Evolutionary conservation across 2,329 filamentous ascomycete genomes (phyloP), one percentile per base, ranked within the genome.

Genomic region (Exophiala sp.): DNA sequence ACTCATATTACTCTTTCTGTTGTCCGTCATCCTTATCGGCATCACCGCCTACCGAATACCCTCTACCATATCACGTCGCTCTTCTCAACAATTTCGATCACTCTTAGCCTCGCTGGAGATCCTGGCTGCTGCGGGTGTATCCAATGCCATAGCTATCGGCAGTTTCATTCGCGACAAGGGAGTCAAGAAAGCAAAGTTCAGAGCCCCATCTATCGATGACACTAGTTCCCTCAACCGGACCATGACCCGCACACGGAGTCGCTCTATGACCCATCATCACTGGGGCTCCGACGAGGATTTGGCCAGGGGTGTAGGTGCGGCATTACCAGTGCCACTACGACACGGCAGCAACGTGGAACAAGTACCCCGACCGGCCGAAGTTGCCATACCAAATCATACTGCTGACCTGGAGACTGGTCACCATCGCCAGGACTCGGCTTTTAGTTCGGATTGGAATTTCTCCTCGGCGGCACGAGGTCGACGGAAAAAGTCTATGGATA

Each of bases 231-330:
- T 68, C 2, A 68, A 72, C 38, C 56, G 62, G 12, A 49, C 47
- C 14, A 36, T 41, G 14, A 62, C 60, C 9, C 62, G 62, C 45
- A 63, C 57, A 12, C 78, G 12, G 83, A 85, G 1, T 73, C 78
- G 10, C 73, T 91, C 88, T 1, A 73, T 87, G 36, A 85, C 86
- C 41, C 73, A 85, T 55, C 81, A 82, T 46, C 83, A 88, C 52
- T 92, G 88, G 85, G 91, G 89, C 40, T 96, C 90, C 63, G 92
- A 97, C 64, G 91, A 95, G 66, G 90, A 97, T 67, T 80, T 97
- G 1, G 90, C 95, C 3, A 79, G 87, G 47, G 88, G 86, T 56
- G 65, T 96, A 3, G 91, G 92, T 6, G 82, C 92, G 36, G 82
- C 87, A 10, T 78, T 84, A 32, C 75, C 78, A 11, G 72, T 79